These are phyloP conservation scores for Naganishia cerealis DNA, from an alignment of 1,284 basidiomycete species.

Conservation along the genomic window DNA sequence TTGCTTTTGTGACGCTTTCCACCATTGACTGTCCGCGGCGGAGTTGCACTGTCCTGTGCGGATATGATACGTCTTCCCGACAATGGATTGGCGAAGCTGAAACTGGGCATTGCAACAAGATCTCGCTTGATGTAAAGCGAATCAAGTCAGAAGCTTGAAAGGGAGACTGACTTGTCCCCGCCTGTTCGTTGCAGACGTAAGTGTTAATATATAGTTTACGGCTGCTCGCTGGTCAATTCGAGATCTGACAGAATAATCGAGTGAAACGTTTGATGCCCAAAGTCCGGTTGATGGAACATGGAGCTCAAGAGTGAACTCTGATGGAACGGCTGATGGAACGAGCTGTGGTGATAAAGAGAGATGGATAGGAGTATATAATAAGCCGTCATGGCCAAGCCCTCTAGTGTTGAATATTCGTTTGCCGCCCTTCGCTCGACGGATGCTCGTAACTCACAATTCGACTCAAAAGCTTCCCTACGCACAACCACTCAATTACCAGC, in stretches of 20 bases:
- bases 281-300: constrained; percentile 4
- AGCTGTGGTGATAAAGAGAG: neutral
- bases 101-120: constrained; percentile 6
- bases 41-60: neutral
- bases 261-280: neutral
- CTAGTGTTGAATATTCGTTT: neutral
- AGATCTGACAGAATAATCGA: neutral
- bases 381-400: neutral
- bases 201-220: neutral
- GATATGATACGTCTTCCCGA: constrained; percentile 9
- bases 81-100: constrained; percentile 25
- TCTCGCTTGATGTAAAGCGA: neutral
- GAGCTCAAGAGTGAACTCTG: neutral
- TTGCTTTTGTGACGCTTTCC: constrained; percentile 27
- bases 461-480: neutral
- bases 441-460: neutral
- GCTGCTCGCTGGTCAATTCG: neutral
- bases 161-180: neutral
- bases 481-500: too few species aligned
- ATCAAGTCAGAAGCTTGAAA: neutral
- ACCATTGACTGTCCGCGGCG: neutral
- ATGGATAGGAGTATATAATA: neutral
- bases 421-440: neutral
- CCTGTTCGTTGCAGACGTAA: neutral
- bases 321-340: neutral